Evolutionary conservation across 176 grass and related monocot species (phyloP), one percentile per base, ranked within the genome.

Genomic region (Melocanna baccifera): DNA sequence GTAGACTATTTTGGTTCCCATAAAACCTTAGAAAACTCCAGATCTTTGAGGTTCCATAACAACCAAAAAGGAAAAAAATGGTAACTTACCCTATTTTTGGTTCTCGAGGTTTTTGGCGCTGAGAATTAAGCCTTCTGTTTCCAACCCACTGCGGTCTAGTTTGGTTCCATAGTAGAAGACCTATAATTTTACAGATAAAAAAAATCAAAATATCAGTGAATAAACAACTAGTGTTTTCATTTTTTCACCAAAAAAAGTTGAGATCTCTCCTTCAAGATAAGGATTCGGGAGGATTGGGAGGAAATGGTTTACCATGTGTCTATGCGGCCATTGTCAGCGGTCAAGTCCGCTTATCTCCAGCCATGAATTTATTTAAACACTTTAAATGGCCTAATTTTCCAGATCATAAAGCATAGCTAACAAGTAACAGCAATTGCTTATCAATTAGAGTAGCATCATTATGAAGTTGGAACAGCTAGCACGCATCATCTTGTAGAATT

Each of bases 161-260:
- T 76, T 99, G 88, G 81, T 96, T 93, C 96, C 96, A 99, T 7
- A 90, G 81, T 42, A 92, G 72, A 91, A 96, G 91, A 57, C 96
- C 96, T 99, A 76, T 30, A 41, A 67, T 73, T 62, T 71, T 62
- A 36, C 70, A 72, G 4, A 41, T 13, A 3, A 45, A 32, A 2
- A 47, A 15, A 50, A 5, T 50, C 25, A 64, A 78, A 65, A 47
- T 22, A 43, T 71, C 5, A 78, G 34, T 23, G 12, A 77, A 77
- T 20, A 36, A 59, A 23, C 39, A 2, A 30, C 7, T 8, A 11
- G 8, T 4, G 4, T 53, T 78, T 69, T 55, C 10, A 7, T 69
- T 39, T 25, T 16, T 63, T n/a, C 7, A 57, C 5, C 9, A 4
- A 69, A 45, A 12, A 56, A 45, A 12, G 4, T n/a, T 69, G 20